phyloP scores from a whole-genome alignment of 2,329 filamentous ascomycete genomes.

The Fusarium xyrophilum region DNA sequence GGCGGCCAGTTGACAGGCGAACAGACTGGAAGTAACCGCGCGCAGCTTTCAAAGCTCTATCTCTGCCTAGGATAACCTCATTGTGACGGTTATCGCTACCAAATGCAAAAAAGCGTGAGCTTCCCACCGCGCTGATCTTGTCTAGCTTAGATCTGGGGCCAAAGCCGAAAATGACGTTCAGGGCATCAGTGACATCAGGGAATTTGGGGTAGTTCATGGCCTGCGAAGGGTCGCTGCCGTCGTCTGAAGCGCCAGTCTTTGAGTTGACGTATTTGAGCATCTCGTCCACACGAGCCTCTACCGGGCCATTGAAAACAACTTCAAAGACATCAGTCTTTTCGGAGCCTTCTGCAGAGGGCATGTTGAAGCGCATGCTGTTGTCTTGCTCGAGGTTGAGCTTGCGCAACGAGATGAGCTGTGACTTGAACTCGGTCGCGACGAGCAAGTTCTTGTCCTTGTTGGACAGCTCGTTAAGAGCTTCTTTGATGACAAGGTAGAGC shows the following conservation, averaged over 20 bases:
- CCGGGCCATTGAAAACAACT: slow-evolving; percentile 53
- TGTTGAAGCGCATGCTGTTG: slow-evolving; percentile 46
- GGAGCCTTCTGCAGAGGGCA: slow-evolving; percentile 45
- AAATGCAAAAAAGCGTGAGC: slow-evolving; percentile 58
- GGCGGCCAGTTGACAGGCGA: slow-evolving; percentile 59
- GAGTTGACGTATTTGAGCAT: slow-evolving; percentile 56
- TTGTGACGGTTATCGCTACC: slow-evolving; percentile 39
- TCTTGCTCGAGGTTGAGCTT: slow-evolving; percentile 46
- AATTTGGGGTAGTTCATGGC: slow-evolving; percentile 55
- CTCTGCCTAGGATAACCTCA: slow-evolving; percentile 38
- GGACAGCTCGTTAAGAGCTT: slow-evolving; percentile 48
- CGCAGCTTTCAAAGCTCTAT: slow-evolving; percentile 49
- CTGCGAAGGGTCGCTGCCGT: slow-evolving; percentile 12
- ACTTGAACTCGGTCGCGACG: slow-evolving; percentile 60
- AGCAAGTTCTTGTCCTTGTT: slow-evolving; percentile 42
- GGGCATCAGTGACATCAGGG: slow-evolving; percentile 55
- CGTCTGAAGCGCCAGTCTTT: slow-evolving; percentile 47
- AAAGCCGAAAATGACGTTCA: slow-evolving; percentile 61
- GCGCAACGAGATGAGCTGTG: slow-evolving; percentile 52
- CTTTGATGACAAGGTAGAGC: slow-evolving; percentile 51
- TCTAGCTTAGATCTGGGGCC: slow-evolving; percentile 48
- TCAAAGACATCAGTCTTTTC: slow-evolving; percentile 46
- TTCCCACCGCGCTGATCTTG: slow-evolving; percentile 52
- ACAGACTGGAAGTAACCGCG: slow-evolving; percentile 65
- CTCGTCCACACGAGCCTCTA: slow-evolving; percentile 48